These are phyloP conservation scores for Daucus carota DNA, from an alignment of 129 eudicot genomes.

Conservation along the genomic window DH1_v3.0 NC_030386.2:30653001-30653500, in stretches of 20 bases:
- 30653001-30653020: neutral
- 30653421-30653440: no score
- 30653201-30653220: neutral
- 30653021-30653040: neutral
- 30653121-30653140: no score
- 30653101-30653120: neutral
- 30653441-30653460: no score
- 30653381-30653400: neutral
- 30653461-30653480: neutral
- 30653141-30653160: neutral
- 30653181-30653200: no score
- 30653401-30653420: no score
- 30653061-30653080: neutral
- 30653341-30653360: neutral
- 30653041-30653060: neutral
- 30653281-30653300: neutral
- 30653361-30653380: neutral
- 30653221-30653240: neutral
- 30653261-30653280: neutral
- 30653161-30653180: neutral
- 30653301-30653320: neutral
- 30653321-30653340: no score
- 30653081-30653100: neutral
- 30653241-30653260: neutral
- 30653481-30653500: neutral